Base-by-base conservation (phyloP, 768 basidiomycete species). In the Agaricus blazei region DNA sequence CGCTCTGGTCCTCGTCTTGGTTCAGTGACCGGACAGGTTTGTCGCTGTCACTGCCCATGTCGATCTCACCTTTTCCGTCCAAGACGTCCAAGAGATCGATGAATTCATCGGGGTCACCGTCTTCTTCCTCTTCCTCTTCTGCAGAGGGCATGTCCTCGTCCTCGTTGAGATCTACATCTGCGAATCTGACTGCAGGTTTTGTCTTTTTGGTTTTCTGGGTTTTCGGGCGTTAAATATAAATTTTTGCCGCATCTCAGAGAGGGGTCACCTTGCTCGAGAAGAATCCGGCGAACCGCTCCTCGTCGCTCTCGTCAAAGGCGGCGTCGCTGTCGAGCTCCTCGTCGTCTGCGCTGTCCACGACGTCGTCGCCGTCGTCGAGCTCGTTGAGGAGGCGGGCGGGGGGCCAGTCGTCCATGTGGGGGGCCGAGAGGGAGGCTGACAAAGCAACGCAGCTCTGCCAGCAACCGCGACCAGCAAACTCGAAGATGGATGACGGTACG, bases 251-350 rank as follows among this genome's bases (percentile, higher is more conserved):
- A 19, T 9, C 40, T 28, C 9, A 46, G 58, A 14, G 23, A 60
- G 62, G 55, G 47, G 31, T 50, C 34, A 34, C 76, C 65, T 75
- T 76, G 28, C 61, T 61, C 9, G 72, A 70, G 56, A 80, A 81
- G 59, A 87, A 87, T 2, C 83, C 85, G 9, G 83, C 84, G 69
- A 85, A 92, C 3, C 77, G 73, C n/a, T 93, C 90, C 55, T 85
- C 85, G 34, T 91, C 90, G 53, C 81, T 84, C 65, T 90, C 87
- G 58, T 90, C 88, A 57, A 91, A 90, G 1, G 90, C 92, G 58
- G 77, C 85, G 62, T 94, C 93, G 59, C 85, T 88, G 57, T 91
- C 88, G 44, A 93, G 81, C 58, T 93, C 90, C 64, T 93, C 90
- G 63, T 94, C 92, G 59, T 94, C 88, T 1, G 72, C 83, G 58